These are phyloP conservation scores for Neurospora tetrasperma DNA, from an alignment of 495 filamentous ascomycete species.

Conservation along the genomic window DNA sequence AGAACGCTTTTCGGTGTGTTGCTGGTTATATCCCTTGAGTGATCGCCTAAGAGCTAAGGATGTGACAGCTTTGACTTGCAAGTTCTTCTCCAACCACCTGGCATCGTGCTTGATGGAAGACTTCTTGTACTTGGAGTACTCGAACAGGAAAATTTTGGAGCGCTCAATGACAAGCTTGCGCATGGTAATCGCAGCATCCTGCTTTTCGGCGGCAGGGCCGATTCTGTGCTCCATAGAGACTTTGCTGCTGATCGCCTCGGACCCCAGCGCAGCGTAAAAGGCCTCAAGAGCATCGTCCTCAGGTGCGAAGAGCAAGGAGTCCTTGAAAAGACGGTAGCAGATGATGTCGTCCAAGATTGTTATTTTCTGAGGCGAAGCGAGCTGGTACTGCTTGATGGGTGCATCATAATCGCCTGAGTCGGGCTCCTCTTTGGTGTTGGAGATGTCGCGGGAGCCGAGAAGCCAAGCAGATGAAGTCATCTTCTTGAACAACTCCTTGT, in stretches of 20 bases:
- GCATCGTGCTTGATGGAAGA: slow-evolving; percentile 71
- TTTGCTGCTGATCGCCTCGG: slow-evolving; percentile 44
- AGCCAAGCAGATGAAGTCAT: slow-evolving; percentile 71
- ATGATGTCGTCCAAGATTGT: slow-evolving; percentile 81
- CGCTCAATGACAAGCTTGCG: slow-evolving; percentile 76
- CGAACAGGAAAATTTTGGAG: slow-evolving; percentile 76
- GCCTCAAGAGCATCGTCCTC: slow-evolving; percentile 78
- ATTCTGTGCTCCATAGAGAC: slow-evolving; percentile 52
- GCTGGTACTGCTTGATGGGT: slow-evolving; percentile 63
- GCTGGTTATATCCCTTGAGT: slow-evolving; percentile 53
- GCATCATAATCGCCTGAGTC: slow-evolving; percentile 16
- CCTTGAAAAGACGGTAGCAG: slow-evolving; percentile 74
- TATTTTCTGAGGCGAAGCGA: slow-evolving; percentile 58
- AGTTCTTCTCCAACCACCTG: slow-evolving; percentile 80
- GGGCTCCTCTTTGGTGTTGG: slow-evolving; percentile 53
- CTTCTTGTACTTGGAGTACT: slow-evolving; percentile 45
- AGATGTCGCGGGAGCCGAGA: slow-evolving; percentile 66
- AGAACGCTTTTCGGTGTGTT: slow-evolving; percentile 57
- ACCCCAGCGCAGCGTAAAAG: slow-evolving; percentile 64
- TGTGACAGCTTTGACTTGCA: slow-evolving; percentile 65
- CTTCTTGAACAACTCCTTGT: slow-evolving; percentile 62
- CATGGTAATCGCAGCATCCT: slow-evolving; percentile 44
- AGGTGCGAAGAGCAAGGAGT: slow-evolving; percentile 69
- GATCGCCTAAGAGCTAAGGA: slow-evolving; percentile 65
- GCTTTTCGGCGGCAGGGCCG: slow-evolving; percentile 36